Conservation (phyloP, 2,329 filamentous ascomycete genomes). For the Aspergillus pseudoglaucus region DNA sequence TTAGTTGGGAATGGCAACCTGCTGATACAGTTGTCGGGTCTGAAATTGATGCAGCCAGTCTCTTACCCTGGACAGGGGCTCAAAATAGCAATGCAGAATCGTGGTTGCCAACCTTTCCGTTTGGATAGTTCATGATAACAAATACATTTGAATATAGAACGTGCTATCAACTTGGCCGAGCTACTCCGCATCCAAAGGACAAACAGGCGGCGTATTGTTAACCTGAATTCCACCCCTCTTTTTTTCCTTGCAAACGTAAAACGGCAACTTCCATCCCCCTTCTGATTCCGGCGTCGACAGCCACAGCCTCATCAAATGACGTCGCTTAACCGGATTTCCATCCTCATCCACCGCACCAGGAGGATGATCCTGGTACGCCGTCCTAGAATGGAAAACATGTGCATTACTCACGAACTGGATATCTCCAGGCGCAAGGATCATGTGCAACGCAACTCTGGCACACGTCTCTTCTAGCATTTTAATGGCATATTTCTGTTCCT, state of each 20-base stretch:
- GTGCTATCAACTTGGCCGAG: too few relatives aligned
- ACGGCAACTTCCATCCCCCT: conserved; percentile 79
- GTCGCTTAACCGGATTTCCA: conserved; percentile 52
- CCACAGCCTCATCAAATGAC: conserved; percentile 81
- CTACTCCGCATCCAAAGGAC: conserved; percentile 71
- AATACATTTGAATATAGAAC: too few relatives aligned
- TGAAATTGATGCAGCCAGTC: too few relatives aligned
- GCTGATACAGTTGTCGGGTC: too few relatives aligned
- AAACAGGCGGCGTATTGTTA: conserved; percentile 67
- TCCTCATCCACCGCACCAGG: conserved; percentile 28
- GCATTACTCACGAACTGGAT: conserved; percentile 80
- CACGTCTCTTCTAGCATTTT: conserved; percentile 70
- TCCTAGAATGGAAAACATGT: conserved; percentile 74
- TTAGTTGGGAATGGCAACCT: too few relatives aligned
- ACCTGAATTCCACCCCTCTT: conserved; percentile 88
- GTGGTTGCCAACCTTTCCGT: too few relatives aligned
- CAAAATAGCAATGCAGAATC: too few relatives aligned
- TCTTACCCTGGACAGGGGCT: too few relatives aligned
- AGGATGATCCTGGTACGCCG: conserved; percentile 67
- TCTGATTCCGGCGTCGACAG: conserved; percentile 72
- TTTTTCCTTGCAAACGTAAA: conserved; percentile 72
- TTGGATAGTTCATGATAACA: too few relatives aligned
- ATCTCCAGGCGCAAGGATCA: conserved; percentile 82
- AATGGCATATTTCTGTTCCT: conserved; percentile 62
- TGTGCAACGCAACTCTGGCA: conserved; percentile 66